phyloP scores from a whole-genome alignment of 2,329 filamentous ascomycete genomes.

The Colletotrichum siamense region DNA sequence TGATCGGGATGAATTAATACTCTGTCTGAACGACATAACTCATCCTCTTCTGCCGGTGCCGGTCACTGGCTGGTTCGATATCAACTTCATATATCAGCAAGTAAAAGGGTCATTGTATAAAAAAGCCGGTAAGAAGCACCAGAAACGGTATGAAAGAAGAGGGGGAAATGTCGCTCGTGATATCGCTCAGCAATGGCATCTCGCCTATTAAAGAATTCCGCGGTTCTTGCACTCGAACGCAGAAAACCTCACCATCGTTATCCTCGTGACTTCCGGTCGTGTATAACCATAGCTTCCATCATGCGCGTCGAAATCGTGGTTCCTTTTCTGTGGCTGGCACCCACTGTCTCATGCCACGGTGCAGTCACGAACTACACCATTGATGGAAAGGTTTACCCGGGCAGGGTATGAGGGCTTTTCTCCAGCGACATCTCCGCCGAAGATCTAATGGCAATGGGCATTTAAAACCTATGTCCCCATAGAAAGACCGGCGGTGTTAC shows the following conservation, averaged over 20 bases:
- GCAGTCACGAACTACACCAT: slow-evolving; percentile 54
- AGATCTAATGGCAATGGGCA: slow-evolving; percentile 61
- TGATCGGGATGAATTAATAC: neutral
- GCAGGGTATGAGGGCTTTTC: slow-evolving; percentile 55
- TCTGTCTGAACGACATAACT: neutral
- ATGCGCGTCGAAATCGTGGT: neutral
- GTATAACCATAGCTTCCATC: neutral
- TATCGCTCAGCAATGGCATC: neutral
- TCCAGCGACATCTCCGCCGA: slow-evolving; percentile 49
- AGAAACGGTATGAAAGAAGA: neutral
- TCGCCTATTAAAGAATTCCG: neutral
- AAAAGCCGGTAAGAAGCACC: neutral
- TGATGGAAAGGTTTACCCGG: slow-evolving; percentile 41
- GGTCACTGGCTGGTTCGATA: neutral
- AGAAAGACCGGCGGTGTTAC: neutral
- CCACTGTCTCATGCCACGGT: slow-evolving; percentile 35
- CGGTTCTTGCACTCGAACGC: neutral
- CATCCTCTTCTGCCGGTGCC: neutral
- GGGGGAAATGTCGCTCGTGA: neutral
- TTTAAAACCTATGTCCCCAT: neutral
- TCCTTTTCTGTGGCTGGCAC: neutral
- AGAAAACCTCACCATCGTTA: neutral
- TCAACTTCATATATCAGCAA: neutral
- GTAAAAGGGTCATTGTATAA: neutral
- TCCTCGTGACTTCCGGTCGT: neutral